Evolutionary conservation across 2,329 filamentous ascomycete genomes (phyloP), one percentile per base, ranked within the genome.

Genomic region (Pseudocercospora eumusae): DNA sequence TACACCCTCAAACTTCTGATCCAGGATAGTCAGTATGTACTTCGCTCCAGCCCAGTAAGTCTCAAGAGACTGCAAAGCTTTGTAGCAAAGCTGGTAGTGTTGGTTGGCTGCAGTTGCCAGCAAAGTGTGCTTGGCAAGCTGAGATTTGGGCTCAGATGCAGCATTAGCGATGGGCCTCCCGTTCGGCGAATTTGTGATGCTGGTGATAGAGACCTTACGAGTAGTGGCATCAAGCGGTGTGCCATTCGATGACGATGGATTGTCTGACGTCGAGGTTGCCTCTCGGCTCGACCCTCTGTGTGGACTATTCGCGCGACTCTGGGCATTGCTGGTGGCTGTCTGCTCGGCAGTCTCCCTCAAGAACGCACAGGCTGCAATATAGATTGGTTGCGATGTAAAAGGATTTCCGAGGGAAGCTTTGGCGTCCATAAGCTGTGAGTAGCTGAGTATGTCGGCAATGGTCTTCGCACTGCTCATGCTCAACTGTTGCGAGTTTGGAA

Each of bases 401-500:
- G 92, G 92, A 63, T 95, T 96, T 1, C 91, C 91, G 33, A 93
- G 88, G 60, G 93, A 91, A 68, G 91, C 93, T 74, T 91, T 92
- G 0, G 90, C 87, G 73, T 96, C 91, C 56, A 95, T 91, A 9
- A 96, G 79, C 71, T 96, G 91, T 0, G 91, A 90, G 74, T 96
- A 96, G 0, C 90, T 88, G 8, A 96, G 77, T 15, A 96, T 96
- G 69, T 96, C 92, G 33, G 91, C 91, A 63, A 96, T 95, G 0
- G 92, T 96, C 78, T 96, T 96, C 11, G 92, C 92, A 23, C 91
- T 93, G 13, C 90, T 93, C 88, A 93, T 93, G 63, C 90, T 91
- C 4, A 87, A 71, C 73, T 95, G 91, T 60, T 90, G 87, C 66
- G 91, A 95, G 71, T 95, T 91, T 0, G 89, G 86, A 40, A 92